These are phyloP conservation scores for Paecilomyces variotii DNA, from an alignment of 2,329 filamentous ascomycete genomes.

Conservation along the genomic window DNA sequence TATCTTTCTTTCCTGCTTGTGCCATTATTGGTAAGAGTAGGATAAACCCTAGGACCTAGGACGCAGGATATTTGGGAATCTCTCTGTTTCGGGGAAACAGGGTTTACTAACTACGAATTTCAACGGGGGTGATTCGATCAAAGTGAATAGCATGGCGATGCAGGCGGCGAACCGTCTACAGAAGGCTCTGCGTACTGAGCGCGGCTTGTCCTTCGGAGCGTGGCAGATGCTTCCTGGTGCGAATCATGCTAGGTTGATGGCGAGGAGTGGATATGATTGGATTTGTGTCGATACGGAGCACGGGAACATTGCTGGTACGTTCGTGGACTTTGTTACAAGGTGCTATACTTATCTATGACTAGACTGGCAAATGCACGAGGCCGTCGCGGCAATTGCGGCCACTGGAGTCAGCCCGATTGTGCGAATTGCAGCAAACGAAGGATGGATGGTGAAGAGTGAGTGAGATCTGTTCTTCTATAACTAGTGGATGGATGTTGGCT, in stretches of 20 bases:
- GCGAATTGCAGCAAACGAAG: slow-evolving; percentile 48
- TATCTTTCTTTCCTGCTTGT: no score
- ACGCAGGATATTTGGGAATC: no score
- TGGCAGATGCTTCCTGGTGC: slow-evolving; percentile 52
- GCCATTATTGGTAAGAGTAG: no score
- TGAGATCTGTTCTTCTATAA: neutral
- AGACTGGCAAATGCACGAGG: slow-evolving; percentile 42
- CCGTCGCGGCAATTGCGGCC: slow-evolving; percentile 40
- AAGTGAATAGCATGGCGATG: slow-evolving; percentile 26
- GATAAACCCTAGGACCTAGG: no score
- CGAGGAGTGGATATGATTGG: slow-evolving; percentile 47
- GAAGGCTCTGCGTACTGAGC: slow-evolving; percentile 41
- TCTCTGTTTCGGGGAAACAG: no score
- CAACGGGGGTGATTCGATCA: neutral
- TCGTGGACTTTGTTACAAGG: neutral
- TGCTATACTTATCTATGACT: slow-evolving; percentile 1
- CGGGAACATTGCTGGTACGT: slow-evolving; percentile 46
- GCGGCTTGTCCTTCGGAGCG: slow-evolving; percentile 44
- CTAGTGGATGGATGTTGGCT: neutral
- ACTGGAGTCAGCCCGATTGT: slow-evolving; percentile 38
- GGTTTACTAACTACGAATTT: no score
- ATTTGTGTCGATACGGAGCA: slow-evolving; percentile 49
- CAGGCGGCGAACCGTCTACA: slow-evolving; percentile 48
- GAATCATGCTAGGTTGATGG: slow-evolving; percentile 47
- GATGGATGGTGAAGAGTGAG: slow-evolving; percentile 54